Conservation (phyloP, 1,284 basidiomycete genomes). For the Ganoderma leucocontextum region DNA sequence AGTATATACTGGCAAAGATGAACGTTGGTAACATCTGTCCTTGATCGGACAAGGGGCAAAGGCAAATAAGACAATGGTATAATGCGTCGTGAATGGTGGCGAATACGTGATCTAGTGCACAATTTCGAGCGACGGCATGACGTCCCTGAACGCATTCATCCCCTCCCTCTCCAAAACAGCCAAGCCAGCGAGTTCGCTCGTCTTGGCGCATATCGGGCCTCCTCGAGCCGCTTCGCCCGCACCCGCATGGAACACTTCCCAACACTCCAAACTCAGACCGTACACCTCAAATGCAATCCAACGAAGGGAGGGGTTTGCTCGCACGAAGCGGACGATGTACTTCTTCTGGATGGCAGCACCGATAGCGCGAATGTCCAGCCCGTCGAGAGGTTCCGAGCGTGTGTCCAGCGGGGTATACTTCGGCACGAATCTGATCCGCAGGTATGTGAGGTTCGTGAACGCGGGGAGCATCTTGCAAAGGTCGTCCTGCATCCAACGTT, state of each 20-base stretch:
- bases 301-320: background rate
- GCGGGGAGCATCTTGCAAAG: background rate
- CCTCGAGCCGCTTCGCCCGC: background rate
- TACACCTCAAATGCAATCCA: background rate
- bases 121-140: background rate
- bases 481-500: too few species aligned
- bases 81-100: too few species aligned
- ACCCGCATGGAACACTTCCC: background rate
- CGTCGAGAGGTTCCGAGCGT: background rate
- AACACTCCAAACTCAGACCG: background rate
- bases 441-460: background rate
- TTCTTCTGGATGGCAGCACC: background rate
- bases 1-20: too few species aligned
- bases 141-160: background rate
- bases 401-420: background rate
- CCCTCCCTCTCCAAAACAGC: background rate
- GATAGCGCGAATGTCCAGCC: background rate
- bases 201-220: background rate
- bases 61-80: too few species aligned
- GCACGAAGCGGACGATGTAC: background rate
- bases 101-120: background rate
- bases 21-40: too few species aligned
- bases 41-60: too few species aligned
- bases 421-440: background rate
- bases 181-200: background rate